A percentile compares a stretch with the other conserved stretches of the same genome.
Evolutionary conservation across 2,329 filamentous ascomycete genomes (phyloP).

Genomic region (Alternaria tenuissima): DNA sequence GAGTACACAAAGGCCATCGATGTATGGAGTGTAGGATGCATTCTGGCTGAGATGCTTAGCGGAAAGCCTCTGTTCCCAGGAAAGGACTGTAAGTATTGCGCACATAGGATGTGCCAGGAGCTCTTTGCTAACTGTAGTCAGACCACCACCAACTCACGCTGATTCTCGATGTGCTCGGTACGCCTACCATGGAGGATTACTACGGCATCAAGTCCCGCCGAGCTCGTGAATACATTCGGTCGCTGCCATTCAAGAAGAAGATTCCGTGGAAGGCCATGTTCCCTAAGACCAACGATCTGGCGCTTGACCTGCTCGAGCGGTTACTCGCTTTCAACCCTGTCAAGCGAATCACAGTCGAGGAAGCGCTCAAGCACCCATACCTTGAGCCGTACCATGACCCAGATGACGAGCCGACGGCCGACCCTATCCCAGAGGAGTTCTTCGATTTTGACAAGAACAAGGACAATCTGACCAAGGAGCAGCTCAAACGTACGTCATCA

Average conservation of each 20-base stretch:
- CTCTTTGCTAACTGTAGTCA: constrained; percentile 49
- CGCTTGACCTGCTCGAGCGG: constrained; percentile 92
- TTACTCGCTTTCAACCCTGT: constrained; percentile 97
- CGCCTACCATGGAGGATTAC: constrained; percentile 99
- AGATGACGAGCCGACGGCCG: constrained; percentile 95
- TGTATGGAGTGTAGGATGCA: constrained; percentile 98
- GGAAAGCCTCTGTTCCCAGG: constrained; percentile 98
- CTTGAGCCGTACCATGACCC: constrained; percentile 99
- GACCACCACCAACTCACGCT: constrained; percentile 98
- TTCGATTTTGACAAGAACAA: constrained; percentile 99
- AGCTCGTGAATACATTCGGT: constrained; percentile 97
- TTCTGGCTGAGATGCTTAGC: constrained; percentile 97
- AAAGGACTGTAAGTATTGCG: constrained; percentile 81
- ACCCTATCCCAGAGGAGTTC: constrained; percentile 97
- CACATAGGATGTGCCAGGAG: neutral
- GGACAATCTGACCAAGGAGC: constrained; percentile 97
- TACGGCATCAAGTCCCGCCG: constrained; percentile 99
- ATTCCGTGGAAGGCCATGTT: constrained; percentile 97
- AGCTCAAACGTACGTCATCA: constrained; percentile 79
- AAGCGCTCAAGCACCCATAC: constrained; percentile 96
- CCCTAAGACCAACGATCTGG: constrained; percentile 98
- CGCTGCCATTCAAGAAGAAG: constrained; percentile 99
- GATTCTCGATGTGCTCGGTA: constrained; percentile 96
- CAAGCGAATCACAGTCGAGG: constrained; percentile 98
- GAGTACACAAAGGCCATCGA: constrained; percentile 99